phyloP scores from a whole-genome alignment of 768 basidiomycete species.

The Phanerochaete carnosa region DNA sequence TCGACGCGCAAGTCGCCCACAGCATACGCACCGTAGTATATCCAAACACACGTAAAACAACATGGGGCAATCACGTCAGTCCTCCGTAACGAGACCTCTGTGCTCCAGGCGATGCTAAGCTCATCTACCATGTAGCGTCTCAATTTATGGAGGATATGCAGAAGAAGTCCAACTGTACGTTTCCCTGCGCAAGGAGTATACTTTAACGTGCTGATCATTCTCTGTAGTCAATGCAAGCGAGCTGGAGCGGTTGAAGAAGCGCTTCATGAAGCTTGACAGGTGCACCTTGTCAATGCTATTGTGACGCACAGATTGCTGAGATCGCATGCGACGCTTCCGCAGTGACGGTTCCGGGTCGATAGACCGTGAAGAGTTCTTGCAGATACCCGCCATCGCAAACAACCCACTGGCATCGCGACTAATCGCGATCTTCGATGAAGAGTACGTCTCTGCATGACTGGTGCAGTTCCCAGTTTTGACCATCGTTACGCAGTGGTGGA shows the following conservation, averaged over 20 bases:
- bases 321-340: background rate
- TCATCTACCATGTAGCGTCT: constrained; percentile 49
- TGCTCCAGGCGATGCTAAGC: background rate
- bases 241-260: constrained; percentile 93
- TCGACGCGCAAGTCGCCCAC: background rate
- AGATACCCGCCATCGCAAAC: constrained; percentile 98
- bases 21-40: background rate
- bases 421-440: constrained; percentile 99
- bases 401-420: constrained; percentile 95
- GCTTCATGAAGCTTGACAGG: constrained; percentile 99
- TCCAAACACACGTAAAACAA: constrained; percentile 15
- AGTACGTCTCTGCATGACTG: constrained; percentile 54
- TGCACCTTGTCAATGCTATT: constrained; percentile 24
- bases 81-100: background rate
- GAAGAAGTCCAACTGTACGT: constrained; percentile 94
- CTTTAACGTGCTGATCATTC: background rate
- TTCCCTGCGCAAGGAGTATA: background rate
- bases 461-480: background rate
- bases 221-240: constrained; percentile 86
- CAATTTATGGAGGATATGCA: constrained; percentile 99
- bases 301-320: background rate
- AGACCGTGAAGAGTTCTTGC: constrained; percentile 97
- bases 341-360: constrained; percentile 98
- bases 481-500: constrained; percentile 64
- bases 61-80: constrained; percentile 83